Conservation (phyloP, 129 eudicot genomes). For the Flaveria trinervia region DNA sequence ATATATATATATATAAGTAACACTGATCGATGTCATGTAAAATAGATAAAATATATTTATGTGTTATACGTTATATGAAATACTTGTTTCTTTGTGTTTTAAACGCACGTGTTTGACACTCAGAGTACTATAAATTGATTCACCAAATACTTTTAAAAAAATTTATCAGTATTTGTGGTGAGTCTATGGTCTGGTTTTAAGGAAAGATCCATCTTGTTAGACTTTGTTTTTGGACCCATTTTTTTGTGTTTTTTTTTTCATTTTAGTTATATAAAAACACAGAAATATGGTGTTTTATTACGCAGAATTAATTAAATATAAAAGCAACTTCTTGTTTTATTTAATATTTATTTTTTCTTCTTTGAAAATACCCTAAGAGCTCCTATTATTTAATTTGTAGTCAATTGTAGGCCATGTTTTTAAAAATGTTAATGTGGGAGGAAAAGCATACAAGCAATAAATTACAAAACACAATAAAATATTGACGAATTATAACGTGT, state of each 20-base stretch:
- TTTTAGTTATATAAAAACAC: background rate
- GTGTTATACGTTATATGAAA: background rate
- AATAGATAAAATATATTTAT: background rate
- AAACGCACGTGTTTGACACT: background rate
- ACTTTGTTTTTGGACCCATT: background rate
- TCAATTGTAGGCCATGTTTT: background rate
- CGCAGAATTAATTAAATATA: background rate
- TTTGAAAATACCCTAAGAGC: background rate
- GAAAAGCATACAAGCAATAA: background rate
- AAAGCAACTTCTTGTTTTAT: background rate
- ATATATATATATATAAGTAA: background rate
- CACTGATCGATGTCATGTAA: background rate
- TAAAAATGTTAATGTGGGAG: background rate
- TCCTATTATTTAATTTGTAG: background rate
- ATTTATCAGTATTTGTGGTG: background rate
- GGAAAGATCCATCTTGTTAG: constrained; percentile 24
- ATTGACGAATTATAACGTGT: constrained; percentile 19
- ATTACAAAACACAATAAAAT: background rate
- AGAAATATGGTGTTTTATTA: background rate
- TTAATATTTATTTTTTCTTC: background rate
- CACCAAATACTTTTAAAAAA: background rate
- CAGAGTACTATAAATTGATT: background rate
- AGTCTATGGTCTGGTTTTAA: constrained; percentile 17
- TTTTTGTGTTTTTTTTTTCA: background rate
- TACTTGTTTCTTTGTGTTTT: background rate